These are phyloP conservation scores for Cercospora sp. DNA, from an alignment of 2,329 filamentous ascomycete genomes.

Conservation along the genomic window DNA sequence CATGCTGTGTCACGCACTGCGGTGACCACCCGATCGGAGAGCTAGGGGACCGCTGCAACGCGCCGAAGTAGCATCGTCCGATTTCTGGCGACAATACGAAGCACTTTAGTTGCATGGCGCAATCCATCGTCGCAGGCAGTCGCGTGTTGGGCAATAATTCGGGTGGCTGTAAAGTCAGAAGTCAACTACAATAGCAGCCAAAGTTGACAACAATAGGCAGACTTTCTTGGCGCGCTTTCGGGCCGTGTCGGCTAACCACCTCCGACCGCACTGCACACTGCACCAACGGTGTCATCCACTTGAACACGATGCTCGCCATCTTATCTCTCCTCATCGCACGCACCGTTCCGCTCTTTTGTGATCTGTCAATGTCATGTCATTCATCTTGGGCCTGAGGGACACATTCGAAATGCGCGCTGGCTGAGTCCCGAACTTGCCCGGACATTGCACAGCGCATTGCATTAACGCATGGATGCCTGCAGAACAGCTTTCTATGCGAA, in stretches of 20 bases:
- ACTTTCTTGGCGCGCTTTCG: background rate
- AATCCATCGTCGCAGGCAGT: background rate
- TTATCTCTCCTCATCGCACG: background rate
- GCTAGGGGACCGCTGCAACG: background rate
- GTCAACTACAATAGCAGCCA: constrained; percentile 6
- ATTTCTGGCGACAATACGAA: constrained; percentile 9
- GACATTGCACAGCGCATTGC: background rate
- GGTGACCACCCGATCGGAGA: background rate
- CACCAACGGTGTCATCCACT: background rate
- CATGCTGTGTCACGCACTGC: constrained; percentile 10
- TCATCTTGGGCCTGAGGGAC: background rate
- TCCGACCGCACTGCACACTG: background rate
- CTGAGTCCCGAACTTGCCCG: background rate
- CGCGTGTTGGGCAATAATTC: background rate
- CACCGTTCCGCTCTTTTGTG: background rate
- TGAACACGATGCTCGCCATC: background rate
- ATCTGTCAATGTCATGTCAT: background rate
- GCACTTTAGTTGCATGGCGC: background rate
- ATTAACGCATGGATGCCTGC: background rate
- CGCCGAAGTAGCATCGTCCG: background rate
- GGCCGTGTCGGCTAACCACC: background rate
- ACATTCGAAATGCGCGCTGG: background rate
- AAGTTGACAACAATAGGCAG: constrained; percentile 2
- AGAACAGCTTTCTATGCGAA: background rate
- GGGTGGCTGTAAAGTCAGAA: constrained; percentile 4